Evolutionary conservation across 345 rosid species (phyloP).

Genomic region (Hypericum perforatum): DNA sequence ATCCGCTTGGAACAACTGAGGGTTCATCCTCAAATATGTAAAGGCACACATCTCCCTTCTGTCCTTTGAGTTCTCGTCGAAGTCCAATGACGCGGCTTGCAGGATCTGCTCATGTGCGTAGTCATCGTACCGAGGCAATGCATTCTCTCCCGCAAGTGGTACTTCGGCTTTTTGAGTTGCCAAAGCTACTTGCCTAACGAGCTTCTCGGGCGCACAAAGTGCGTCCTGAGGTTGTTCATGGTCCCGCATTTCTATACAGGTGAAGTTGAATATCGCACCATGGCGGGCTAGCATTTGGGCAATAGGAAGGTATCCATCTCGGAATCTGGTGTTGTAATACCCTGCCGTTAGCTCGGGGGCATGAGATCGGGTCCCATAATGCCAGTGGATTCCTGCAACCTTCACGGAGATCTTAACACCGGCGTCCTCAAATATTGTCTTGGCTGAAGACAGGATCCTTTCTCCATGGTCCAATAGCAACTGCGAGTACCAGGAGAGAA

Average conservation of each 20-base stretch:
- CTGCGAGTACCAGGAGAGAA: conserved; percentile 87
- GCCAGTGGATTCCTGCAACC: conserved; percentile 97
- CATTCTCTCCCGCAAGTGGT: conserved; percentile 90
- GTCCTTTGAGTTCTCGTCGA: conserved; percentile 27
- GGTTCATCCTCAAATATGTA: conserved; percentile 92
- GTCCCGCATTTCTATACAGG: conserved; percentile 93
- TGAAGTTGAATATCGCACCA: conserved; percentile 85
- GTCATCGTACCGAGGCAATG: conserved; percentile 75
- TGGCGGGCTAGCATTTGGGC: conserved; percentile 86
- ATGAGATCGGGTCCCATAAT: conserved; percentile 84
- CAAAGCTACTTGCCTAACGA: conserved; percentile 80
- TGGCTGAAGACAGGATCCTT: conserved; percentile 60
- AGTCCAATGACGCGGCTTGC: conserved; percentile 46
- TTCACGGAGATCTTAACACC: conserved; percentile 76
- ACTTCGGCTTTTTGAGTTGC: conserved; percentile 60
- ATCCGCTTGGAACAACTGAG: conserved; percentile 52
- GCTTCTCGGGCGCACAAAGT: conserved; percentile 85
- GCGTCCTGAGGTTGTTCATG: conserved; percentile 97
- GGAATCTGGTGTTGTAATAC: conserved; percentile 78
- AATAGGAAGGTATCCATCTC: conserved; percentile 86
- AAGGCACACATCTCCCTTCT: conserved; percentile 90
- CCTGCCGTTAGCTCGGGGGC: conserved; percentile 99
- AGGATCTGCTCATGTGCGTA: conserved; percentile 69
- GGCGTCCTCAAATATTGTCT: conserved; percentile 32
- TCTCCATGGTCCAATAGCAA: conserved; percentile 78